Evolutionary conservation across 495 filamentous ascomycete species (phyloP), one percentile per base, ranked within the genome.

Genomic region (Saxispiralis lemnorum): DNA sequence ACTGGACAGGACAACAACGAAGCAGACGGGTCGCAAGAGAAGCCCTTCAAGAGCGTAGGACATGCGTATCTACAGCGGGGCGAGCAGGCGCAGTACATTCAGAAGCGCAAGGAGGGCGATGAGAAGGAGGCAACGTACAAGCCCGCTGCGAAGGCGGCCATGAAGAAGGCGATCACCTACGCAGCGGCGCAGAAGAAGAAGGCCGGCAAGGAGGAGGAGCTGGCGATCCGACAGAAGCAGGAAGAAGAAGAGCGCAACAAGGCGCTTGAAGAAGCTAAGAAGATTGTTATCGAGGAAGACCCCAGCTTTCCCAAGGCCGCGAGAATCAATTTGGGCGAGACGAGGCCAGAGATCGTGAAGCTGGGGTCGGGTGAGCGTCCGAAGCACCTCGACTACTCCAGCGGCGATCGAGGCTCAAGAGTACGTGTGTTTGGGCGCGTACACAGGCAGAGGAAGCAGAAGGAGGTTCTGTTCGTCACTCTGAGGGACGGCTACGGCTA

Each of bases 401-500:
- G 64, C 50, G 66, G 69, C 36, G 66, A 65, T 38, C 75, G 74
- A 51, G 83, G 84, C 31, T 80, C 80, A 12, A 68, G 85, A 31
- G 83, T 95, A 24, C 76, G 77, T 52, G 81, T 96, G 35, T 73
- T 76, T 39, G 89, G 89, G 30, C 71, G 89, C 46, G 81, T 96
- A 30, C 85, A 94, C 63, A 73, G 85, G 33, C 62, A 89, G 52
- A 74, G 86, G 38, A 66, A 68, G 38, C 89, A 96, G 63, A 93
- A 92, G 66, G 78, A 81, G 49, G 72, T 83, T 35, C 75, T 85
- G 35, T 97, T 97, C 63, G 64, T 96, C 50, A 88, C 78, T 10
- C 66, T 97, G 31, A 66, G 76, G 54, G 89, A 95, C 54, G 89
- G 89, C 32, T 88, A 88, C 52, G 88, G 88, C 17, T 76, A 78